Evolutionary conservation across 306 rosid species (phyloP).

Genomic region (Purshia tridentata): DNA sequence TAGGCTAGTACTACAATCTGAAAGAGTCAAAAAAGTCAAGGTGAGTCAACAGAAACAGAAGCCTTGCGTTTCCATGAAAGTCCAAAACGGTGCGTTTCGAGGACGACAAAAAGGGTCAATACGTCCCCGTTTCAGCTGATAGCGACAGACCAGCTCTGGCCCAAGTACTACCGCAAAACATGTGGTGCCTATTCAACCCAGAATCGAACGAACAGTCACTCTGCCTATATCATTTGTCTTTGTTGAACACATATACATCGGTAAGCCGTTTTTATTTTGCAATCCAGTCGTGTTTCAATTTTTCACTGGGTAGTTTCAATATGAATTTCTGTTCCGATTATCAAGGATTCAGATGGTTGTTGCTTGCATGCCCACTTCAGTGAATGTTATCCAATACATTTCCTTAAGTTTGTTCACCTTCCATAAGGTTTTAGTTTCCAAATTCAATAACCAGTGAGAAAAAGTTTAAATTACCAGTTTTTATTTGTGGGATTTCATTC

Average conservation of each 20-base stretch:
- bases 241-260: neutral
- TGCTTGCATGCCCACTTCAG: neutral
- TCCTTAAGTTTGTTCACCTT: neutral
- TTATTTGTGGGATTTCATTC: conserved; percentile 16
- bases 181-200: neutral
- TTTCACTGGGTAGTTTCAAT: neutral
- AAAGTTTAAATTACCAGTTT: conserved; percentile 1
- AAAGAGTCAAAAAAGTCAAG: too few relatives aligned
- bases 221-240: neutral
- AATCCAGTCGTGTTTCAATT: neutral
- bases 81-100: neutral
- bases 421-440: neutral
- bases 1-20: too few relatives aligned
- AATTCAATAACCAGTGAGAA: neutral
- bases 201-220: neutral
- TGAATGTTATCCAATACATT: neutral
- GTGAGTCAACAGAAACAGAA: neutral
- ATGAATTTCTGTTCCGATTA: neutral
- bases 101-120: neutral
- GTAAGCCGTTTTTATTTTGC: neutral
- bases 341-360: neutral
- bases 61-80: neutral
- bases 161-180: neutral
- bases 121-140: neutral
- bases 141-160: neutral